phyloP scores from a whole-genome alignment of 2,329 filamentous ascomycete genomes.

The Aspergillus sojae region DNA sequence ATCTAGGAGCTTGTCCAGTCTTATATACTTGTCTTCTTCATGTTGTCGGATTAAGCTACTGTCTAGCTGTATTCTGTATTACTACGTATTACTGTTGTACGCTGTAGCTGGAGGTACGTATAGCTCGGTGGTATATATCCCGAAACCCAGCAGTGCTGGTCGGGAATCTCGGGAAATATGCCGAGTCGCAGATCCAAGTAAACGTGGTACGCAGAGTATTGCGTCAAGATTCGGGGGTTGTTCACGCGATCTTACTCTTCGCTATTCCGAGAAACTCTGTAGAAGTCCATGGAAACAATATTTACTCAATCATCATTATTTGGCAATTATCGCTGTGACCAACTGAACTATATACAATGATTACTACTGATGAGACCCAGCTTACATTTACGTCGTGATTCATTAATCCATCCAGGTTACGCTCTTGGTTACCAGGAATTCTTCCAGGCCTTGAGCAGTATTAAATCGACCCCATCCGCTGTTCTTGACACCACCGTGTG shows the following conservation, averaged over 20 bases:
- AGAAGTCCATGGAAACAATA: too few species aligned
- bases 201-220: background rate
- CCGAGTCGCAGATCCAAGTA: background rate
- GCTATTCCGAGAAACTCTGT: background rate
- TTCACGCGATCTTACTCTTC: background rate
- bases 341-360: slow-evolving; percentile 4
- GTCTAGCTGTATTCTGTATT: background rate
- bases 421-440: slow-evolving; percentile 66
- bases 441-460: slow-evolving; percentile 54
- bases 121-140: slow-evolving; percentile 5
- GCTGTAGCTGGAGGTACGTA: background rate
- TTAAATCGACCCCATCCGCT: slow-evolving; percentile 65
- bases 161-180: background rate
- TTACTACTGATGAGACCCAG: background rate
- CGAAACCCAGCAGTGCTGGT: background rate
- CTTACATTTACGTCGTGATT: background rate
- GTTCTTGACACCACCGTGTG: slow-evolving; percentile 65
- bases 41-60: background rate
- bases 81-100: background rate
- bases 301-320: background rate
- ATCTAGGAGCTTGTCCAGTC: background rate
- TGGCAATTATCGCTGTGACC: too few species aligned
- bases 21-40: background rate
- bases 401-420: slow-evolving; percentile 58
- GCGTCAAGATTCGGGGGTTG: background rate